Evolutionary conservation across 1,284 basidiomycete species (phyloP), one percentile per base, ranked within the genome.

Genomic region (Cystobasidiaceae sp.): DNA sequence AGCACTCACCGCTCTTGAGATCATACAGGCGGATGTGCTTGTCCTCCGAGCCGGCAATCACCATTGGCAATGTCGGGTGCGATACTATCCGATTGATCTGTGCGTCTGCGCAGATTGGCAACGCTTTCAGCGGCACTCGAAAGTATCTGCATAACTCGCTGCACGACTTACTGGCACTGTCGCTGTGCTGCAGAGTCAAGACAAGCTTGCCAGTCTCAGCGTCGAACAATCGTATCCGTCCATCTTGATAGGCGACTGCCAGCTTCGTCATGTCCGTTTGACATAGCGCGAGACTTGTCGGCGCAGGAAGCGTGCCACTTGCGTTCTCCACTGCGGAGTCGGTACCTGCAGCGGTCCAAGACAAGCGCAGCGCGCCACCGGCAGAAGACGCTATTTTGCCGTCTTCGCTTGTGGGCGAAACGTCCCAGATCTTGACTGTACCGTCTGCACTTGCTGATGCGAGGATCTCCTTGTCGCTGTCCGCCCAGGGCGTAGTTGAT

Each of bases 1-100:
- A 43, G 34, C 9, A 75, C 84, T 8, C 70, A 89, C 93, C 88
- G 68, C 87, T 88, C 34, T 80, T 79, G 52, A 89, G 82, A 77
- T 97, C 91, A 77, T 90, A 96, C 65, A 97, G 85, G 32, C 89
- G 84, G 71, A 97, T 90, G 74, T 86, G 87, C 71, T 91, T 92
- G 79, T 97, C 93, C 78, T 97, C 93, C 75, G 96, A 90, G 0
- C 86, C 94, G 15, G 90, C 89, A 34, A 94, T 85, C 50, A 97
- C 83, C 27, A 93, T 79, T 1, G 90, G 85, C 81, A 93, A 85
- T 1, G 90, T 93, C 11, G 93, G 92, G 79, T 97, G 92, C 46
- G 91, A 92, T 39, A 87, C 84, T 55, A 97, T 85, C 67, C 86
- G 84, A 78, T 97, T 97, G 70, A 93, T 86, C 78, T 94, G 93